phyloP scores from a whole-genome alignment of 768 basidiomycete species.

The Artomyces pyxidatus region DNA sequence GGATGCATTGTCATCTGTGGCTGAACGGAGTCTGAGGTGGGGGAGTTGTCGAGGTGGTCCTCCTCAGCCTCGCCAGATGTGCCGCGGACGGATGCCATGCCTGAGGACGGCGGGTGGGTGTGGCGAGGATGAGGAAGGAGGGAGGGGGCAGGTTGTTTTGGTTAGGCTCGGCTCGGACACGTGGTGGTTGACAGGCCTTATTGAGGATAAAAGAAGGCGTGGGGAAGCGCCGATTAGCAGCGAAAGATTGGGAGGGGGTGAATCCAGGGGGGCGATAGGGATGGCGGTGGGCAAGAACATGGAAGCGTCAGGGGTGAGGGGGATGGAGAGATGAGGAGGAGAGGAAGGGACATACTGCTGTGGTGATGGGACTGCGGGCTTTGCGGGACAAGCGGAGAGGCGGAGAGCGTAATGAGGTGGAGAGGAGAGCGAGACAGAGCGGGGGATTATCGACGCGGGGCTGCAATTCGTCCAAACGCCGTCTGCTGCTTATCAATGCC shows the following conservation, averaged over 20 bases:
- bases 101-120: constrained; percentile 3
- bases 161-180: constrained; percentile 8
- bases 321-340: neutral
- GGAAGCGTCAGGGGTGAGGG: neutral
- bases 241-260: neutral
- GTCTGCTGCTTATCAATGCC: constrained; percentile 12
- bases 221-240: constrained; percentile 10
- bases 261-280: neutral
- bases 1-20: constrained; percentile 46
- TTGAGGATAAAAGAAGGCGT: neutral
- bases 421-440: neutral
- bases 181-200: constrained; percentile 10
- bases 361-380: neutral
- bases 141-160: constrained; percentile 13
- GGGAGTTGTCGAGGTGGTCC: constrained; percentile 17
- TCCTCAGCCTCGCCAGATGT: constrained; percentile 32
- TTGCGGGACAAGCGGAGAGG: constrained; percentile 14
- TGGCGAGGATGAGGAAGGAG: constrained; percentile 13
- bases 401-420: constrained; percentile 11
- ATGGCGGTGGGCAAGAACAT: neutral
- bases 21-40: constrained; percentile 27
- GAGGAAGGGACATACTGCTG: neutral
- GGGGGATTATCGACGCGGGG: no score
- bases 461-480: constrained; percentile 15
- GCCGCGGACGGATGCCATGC: constrained; percentile 14